Evolutionary conservation across 2,329 filamentous ascomycete genomes (phyloP).

Genomic region (Penicillium sp.): DNA sequence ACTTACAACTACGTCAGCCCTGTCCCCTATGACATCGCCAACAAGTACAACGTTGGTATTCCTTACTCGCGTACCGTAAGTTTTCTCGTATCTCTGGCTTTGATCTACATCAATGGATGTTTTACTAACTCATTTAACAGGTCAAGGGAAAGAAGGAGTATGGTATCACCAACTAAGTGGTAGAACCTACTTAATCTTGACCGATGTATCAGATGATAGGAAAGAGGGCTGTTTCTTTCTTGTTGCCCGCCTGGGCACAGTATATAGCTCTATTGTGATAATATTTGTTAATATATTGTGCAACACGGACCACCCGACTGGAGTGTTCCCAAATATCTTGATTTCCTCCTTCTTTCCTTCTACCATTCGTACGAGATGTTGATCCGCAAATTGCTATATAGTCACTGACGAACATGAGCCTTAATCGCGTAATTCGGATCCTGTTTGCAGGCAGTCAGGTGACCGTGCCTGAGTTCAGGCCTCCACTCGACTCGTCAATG

Average conservation of each 20-base stretch:
- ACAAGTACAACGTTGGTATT: constrained; percentile 27
- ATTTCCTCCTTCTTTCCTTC: not conserved
- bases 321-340: no score
- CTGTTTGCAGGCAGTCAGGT: not conserved
- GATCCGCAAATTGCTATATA: no score
- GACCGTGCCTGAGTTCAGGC: not conserved
- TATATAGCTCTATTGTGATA: not conserved
- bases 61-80: constrained; percentile 21
- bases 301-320: not conserved
- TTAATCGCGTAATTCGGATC: not conserved
- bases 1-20: constrained; percentile 39
- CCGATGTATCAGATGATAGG: not conserved
- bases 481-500: not conserved
- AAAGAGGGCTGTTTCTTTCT: not conserved
- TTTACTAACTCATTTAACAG: constrained; percentile 12
- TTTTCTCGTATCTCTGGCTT: not conserved
- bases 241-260: not conserved
- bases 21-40: constrained; percentile 30
- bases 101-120: not conserved
- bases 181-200: not conserved
- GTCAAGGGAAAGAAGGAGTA: constrained; percentile 15
- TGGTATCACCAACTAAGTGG: constrained; percentile 12
- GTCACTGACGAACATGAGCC: no score
- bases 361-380: not conserved
- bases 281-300: not conserved